Evolutionary conservation across 805 yeast genomes (phyloP), one percentile per base, ranked within the genome.

Genomic region (Candida maesae): DNA sequence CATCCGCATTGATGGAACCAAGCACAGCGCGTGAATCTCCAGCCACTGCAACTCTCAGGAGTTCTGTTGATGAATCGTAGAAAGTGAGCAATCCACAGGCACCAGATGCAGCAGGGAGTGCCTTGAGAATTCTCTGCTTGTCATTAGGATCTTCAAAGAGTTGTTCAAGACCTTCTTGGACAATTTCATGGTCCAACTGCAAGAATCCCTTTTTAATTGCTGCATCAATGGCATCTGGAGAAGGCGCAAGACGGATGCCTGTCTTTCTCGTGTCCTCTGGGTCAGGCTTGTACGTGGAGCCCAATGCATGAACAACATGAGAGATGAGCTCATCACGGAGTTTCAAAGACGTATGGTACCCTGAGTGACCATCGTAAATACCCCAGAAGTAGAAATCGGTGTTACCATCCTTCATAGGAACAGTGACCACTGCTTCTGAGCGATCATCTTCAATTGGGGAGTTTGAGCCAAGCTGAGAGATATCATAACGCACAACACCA

Each of bases 361-460:
- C 99, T 3, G 95, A 89, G 63, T 93, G 99, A 11, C 99, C 99
- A 63, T 93, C 99, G 59, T 83, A 91, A 0, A 93, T 78, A 5
- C 98, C 96, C 77, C 95, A 93, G 58, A 93, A 88, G 75, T 85
- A 84, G 84, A 96, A 83, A 61, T 91, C 96, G n/a, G 67, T 63
- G 17, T 55, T 50, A 53, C 66, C 53, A 61, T 73, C 70, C 15
- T 41, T 27, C 49, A 73, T 59, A 6, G 89, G 86, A 1, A 81
- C 81, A 41, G 83, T 84, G 8, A 84, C 76, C 26, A 85, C 78
- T 47, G 82, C 83, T 57, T 90, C 98, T 2, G 91, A 76, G 45
- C 93, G 77, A 56, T 87, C 96, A 60, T 93, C 99, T 60, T 93
- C 99, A 49, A 90, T 87, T 10, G 98, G 98, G 39, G 84, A 79